Percentiles rank a stretch among this genome's conserved stretches.
Conservation (phyloP, 169 alveolate genomes). For the Plasmodium adleri region DNA sequence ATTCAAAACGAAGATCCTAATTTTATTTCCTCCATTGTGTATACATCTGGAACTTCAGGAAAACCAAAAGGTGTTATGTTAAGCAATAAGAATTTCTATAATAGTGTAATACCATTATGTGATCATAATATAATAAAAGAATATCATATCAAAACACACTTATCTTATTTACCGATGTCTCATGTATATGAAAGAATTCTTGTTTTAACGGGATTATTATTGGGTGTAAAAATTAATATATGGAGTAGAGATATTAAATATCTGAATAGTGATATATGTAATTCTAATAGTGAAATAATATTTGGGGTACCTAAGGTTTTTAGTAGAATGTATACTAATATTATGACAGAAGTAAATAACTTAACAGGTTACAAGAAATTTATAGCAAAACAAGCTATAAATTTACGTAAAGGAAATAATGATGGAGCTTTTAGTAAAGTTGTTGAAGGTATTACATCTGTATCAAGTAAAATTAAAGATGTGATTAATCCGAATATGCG, state of each 20-base stretch:
- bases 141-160: constrained; percentile 56
- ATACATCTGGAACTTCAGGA: constrained; percentile 99
- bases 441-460: constrained; percentile 1
- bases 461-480: constrained; percentile 30
- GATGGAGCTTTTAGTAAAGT: constrained; percentile 2
- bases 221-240: constrained; percentile 13
- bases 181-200: constrained; percentile 95
- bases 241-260: constrained; percentile 34
- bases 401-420: not conserved
- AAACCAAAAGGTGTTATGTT: constrained; percentile 97
- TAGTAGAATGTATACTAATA: constrained; percentile 18
- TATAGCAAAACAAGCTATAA: not conserved
- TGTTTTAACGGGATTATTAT: constrained; percentile 47
- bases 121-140: not conserved
- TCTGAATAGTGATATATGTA: not conserved
- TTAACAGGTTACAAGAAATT: constrained; percentile 19
- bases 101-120: constrained; percentile 1
- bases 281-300: constrained; percentile 3
- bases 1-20: constrained; percentile 74
- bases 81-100: constrained; percentile 82
- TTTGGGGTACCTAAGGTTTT: constrained; percentile 66
- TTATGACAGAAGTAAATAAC: constrained; percentile 13
- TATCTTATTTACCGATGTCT: constrained; percentile 96
- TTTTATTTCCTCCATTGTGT: constrained; percentile 92
- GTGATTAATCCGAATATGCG: constrained; percentile 26